These are phyloP conservation scores for Aspergillus ibericus DNA, from an alignment of 2,329 filamentous ascomycete species.

Conservation along the genomic window DNA sequence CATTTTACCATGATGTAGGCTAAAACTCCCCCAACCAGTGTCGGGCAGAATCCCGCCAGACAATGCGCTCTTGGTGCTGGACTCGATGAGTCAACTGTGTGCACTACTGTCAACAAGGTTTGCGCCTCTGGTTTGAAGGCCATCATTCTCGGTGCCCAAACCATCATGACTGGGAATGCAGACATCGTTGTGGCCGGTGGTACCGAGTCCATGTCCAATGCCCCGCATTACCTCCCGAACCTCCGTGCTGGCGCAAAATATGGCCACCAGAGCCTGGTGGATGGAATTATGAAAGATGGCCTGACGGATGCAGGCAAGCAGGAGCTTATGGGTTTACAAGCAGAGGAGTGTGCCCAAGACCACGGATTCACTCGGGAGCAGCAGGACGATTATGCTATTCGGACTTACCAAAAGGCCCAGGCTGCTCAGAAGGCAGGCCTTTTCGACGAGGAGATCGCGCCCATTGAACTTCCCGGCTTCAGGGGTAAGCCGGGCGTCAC, in stretches of 20 bases:
- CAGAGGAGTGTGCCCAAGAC: constrained; percentile 86
- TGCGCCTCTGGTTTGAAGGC: constrained; percentile 95
- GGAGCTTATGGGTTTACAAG: constrained; percentile 94
- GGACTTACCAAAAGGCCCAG: constrained; percentile 90
- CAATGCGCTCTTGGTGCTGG: constrained; percentile 91
- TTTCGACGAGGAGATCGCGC: constrained; percentile 84
- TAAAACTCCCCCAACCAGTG: constrained; percentile 51
- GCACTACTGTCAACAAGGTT: constrained; percentile 98
- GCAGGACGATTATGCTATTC: constrained; percentile 95
- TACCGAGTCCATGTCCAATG: constrained; percentile 97
- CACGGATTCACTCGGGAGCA: constrained; percentile 77
- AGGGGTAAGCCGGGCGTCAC: constrained; percentile 83
- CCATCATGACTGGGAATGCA: constrained; percentile 94
- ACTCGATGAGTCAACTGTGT: constrained; percentile 73
- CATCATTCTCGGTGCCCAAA: constrained; percentile 90
- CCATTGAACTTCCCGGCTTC: constrained; percentile 81
- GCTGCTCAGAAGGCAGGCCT: constrained; percentile 76
- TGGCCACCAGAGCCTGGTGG: constrained; percentile 83
- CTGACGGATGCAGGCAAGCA: constrained; percentile 87
- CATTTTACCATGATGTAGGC: constrained; percentile 6
- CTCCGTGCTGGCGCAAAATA: constrained; percentile 89
- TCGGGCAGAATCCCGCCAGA: constrained; percentile 93
- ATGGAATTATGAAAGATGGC: constrained; percentile 91
- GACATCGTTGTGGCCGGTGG: constrained; percentile 91
- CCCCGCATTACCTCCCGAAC: constrained; percentile 89